Evolutionary conservation across 2,329 filamentous ascomycete species (phyloP).

Genomic region (Xylaria sp.): DNA sequence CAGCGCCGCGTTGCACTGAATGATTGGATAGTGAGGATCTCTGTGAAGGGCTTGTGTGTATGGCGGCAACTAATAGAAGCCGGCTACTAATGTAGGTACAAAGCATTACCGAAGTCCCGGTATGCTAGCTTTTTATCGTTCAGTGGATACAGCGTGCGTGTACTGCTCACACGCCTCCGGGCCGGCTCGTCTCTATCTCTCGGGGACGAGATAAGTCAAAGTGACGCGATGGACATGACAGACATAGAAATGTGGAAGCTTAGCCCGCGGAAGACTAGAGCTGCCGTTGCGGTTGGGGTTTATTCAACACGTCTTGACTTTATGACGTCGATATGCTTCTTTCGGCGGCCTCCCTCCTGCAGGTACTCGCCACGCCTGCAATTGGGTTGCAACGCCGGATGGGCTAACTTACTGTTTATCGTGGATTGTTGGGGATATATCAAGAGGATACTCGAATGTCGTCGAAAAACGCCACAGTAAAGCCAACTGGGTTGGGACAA

Average conservation of each 20-base stretch:
- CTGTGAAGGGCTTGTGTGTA: not conserved
- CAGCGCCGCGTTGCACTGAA: no score
- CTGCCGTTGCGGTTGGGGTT: not conserved
- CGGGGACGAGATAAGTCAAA: no score
- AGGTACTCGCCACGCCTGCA: not conserved
- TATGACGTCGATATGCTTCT: slow-evolving; percentile 6
- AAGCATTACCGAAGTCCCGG: not conserved
- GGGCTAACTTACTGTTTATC: not conserved
- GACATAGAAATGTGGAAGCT: not conserved
- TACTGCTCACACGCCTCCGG: not conserved
- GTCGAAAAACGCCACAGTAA: slow-evolving; percentile 23
- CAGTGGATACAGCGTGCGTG: not conserved
- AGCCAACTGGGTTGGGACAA: not conserved
- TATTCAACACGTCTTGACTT: not conserved
- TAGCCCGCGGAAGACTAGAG: not conserved
- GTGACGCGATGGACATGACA: not conserved
- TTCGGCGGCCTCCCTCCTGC: slow-evolving; percentile 8
- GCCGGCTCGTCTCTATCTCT: not conserved
- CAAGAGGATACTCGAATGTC: slow-evolving; percentile 24
- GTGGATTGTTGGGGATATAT: not conserved
- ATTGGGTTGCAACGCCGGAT: slow-evolving; percentile 1
- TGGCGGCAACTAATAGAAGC: not conserved
- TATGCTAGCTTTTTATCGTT: not conserved
- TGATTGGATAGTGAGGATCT: no score
- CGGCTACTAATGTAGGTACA: not conserved